Percentiles rank a stretch among this genome's conserved stretches.
Evolutionary conservation across 2,329 filamentous ascomycete genomes (phyloP).

Genomic region (Aspergillus arachidicola): DNA sequence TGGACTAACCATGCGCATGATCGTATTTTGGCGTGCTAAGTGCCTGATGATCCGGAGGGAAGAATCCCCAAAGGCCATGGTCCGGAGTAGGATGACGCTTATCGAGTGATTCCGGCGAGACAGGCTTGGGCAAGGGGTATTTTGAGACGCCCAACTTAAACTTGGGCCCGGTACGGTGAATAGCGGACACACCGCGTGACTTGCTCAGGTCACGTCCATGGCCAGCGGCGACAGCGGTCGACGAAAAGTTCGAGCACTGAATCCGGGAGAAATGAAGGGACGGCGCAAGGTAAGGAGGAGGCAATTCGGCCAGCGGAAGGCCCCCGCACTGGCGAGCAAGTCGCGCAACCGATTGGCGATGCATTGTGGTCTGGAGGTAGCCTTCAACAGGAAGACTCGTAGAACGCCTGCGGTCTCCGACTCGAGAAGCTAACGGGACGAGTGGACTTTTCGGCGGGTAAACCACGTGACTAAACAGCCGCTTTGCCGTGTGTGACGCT

Average conservation of each 20-base stretch:
- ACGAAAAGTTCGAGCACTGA: constrained; percentile 50
- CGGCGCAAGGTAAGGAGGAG: constrained; percentile 49
- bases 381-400: constrained; percentile 9
- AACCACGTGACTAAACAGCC: constrained; percentile 27
- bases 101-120: constrained; percentile 55
- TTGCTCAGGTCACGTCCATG: constrained; percentile 73
- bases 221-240: constrained; percentile 55
- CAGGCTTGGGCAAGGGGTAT: constrained; percentile 72
- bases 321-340: constrained; percentile 37
- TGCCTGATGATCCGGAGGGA: constrained; percentile 69
- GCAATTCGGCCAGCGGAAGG: constrained; percentile 39
- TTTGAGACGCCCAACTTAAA: constrained; percentile 74
- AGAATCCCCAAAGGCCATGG: constrained; percentile 93
- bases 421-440: constrained; percentile 16
- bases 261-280: constrained; percentile 40
- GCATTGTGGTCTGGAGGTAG: constrained; percentile 33
- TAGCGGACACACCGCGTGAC: constrained; percentile 76
- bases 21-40: constrained; percentile 73
- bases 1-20: constrained; percentile 63
- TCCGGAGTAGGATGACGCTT: constrained; percentile 62
- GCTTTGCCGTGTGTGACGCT: neutral
- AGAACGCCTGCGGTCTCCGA: constrained; percentile 23
- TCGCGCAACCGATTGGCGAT: constrained; percentile 37
- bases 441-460: constrained; percentile 21
- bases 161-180: constrained; percentile 74